Conservation (phyloP, 768 basidiomycete species). For the Dioszegia crocea region DNA sequence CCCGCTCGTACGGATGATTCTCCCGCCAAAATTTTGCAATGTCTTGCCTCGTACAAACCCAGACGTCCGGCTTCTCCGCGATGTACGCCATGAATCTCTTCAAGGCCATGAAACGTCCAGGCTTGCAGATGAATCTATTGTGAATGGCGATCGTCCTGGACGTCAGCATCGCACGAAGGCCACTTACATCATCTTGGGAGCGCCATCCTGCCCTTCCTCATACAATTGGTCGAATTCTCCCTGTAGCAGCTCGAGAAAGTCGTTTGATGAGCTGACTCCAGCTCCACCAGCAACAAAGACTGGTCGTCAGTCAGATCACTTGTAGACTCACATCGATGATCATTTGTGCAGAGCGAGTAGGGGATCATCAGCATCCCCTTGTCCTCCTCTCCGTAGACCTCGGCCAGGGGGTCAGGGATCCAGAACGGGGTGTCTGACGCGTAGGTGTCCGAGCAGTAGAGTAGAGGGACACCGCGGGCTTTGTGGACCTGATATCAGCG, state of each 20-base stretch:
- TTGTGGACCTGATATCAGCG: constrained; percentile 21
- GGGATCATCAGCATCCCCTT: constrained; percentile 38
- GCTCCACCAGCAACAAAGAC: constrained; percentile 27
- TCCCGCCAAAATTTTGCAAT: constrained; percentile 29
- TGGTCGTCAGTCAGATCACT: not conserved
- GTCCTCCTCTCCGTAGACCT: constrained; percentile 19
- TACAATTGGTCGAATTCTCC: constrained; percentile 31
- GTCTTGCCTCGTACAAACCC: constrained; percentile 30
- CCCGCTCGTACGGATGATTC: constrained; percentile 27
- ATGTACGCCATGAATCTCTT: constrained; percentile 36
- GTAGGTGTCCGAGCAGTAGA: constrained; percentile 35
- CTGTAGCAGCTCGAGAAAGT: constrained; percentile 27
- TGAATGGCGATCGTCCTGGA: constrained; percentile 36
- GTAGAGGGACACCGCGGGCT: constrained; percentile 26
- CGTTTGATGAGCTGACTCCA: constrained; percentile 21
- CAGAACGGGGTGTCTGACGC: constrained; percentile 29
- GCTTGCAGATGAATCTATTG: constrained; percentile 36
- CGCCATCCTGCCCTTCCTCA: constrained; percentile 31
- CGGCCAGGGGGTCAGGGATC: constrained; percentile 23
- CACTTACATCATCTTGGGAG: constrained; percentile 32
- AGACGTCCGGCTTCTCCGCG: constrained; percentile 24
- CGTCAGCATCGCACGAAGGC: not conserved
- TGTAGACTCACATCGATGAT: constrained; percentile 23
- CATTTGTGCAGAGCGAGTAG: constrained; percentile 24
- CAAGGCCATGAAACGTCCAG: constrained; percentile 27